These are phyloP conservation scores for Simmondsia chinensis DNA, from an alignment of 148 eudicot species.

Conservation along the genomic window DNA sequence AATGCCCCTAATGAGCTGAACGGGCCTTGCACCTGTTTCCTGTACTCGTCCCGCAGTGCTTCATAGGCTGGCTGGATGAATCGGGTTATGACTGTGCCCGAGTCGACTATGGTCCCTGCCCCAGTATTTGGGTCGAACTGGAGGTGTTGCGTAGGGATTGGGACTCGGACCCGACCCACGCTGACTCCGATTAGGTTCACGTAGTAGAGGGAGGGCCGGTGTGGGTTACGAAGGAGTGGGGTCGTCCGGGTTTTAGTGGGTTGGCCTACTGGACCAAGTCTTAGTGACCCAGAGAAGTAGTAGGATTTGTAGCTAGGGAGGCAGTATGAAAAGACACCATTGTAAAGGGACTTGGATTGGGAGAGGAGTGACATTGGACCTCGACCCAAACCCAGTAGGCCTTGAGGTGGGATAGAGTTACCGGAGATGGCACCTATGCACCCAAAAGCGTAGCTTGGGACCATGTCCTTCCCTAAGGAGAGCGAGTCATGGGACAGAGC, in stretches of 20 bases:
- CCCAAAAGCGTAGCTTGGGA: conserved; percentile 61
- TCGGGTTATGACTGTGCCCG: conserved; percentile 81
- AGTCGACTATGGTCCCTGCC: conserved; percentile 73
- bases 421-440: conserved; percentile 56
- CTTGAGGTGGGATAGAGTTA: conserved; percentile 66
- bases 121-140: conserved; percentile 62
- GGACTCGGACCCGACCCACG: conserved; percentile 58
- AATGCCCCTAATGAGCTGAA: conserved; percentile 57
- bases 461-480: conserved; percentile 25
- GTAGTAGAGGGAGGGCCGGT: conserved; percentile 73
- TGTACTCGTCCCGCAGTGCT: conserved; percentile 55
- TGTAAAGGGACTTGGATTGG: conserved; percentile 51
- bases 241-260: conserved; percentile 57
- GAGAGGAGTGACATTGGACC: conserved; percentile 63
- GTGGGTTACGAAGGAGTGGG: conserved; percentile 69
- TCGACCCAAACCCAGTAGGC: conserved; percentile 74
- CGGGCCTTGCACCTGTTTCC: conserved; percentile 58
- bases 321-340: conserved; percentile 78
- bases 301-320: conserved; percentile 86
- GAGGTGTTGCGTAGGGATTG: conserved; percentile 43
- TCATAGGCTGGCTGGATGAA: conserved; percentile 52
- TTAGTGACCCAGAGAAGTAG: conserved; percentile 88
- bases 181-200: conserved; percentile 67
- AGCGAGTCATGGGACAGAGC: conserved; percentile 56
- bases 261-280: conserved; percentile 66